Base-by-base conservation (phyloP, 164 flowering plant species). In the Annona cherimola region DNA sequence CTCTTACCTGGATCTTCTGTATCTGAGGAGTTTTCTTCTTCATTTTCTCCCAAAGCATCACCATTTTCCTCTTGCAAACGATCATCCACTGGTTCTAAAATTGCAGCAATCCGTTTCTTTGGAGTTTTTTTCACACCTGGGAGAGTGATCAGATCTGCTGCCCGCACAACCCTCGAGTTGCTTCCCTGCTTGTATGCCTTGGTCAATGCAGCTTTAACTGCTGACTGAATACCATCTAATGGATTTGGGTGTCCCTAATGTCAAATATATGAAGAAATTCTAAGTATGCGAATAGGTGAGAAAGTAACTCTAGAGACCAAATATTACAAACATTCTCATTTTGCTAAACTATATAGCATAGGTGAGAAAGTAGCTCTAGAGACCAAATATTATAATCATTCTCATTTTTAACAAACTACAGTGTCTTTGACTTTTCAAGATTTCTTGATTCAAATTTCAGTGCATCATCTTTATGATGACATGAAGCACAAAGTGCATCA, bases 41-140 rank as follows among this genome's bases (percentile, higher is more conserved):
- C 99, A 74, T 81, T 83, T 69, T 88, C 91, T 54, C 71, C 83
- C 64, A 81, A 45, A 8, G 71, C 43, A 3, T 74, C 87, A 64
- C 77, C 91, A 74, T 74, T 79, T 61, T 80, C 87, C 45, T 80
- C 89, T n/a, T 69, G 78, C 26, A 84, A 26, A 66, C 71, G 74
- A 39, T 84, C 88, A 18, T 79, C 91, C 61, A 83, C 76, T 59
- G 98, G 91, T 77, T 95, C 98, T 43, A 95, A 73, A 67, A 93
- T 91, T 11, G 98, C 98, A 61, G 95, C 91, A 72, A 93, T 84
- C 43, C 97, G 86, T 81, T 93, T 95, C 82, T 89, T 91, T 41
- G 94, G 95, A 44, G 86, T 91, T 79, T 91, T 93, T 61, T 93
- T 93, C 7, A 86, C 70, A 55, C 99, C 99, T 61, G 97, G 99